Percentiles rank a stretch among this genome's conserved stretches.
phyloP scores from a whole-genome alignment of 257 asterid species.

The Mentha longifolia region DNA sequence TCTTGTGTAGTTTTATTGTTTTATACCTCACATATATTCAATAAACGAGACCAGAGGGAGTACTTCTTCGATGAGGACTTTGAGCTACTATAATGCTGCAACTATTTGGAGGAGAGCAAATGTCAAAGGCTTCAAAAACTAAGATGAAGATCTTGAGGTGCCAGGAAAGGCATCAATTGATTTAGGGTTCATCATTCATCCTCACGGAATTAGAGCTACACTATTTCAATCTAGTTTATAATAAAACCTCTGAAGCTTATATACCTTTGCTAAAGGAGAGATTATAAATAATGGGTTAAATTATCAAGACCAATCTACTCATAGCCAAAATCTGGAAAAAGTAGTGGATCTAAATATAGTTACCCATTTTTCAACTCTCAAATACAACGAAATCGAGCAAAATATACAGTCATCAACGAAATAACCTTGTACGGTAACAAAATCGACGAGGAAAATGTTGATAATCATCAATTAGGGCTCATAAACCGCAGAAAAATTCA shows the following conservation, averaged over 20 bases:
- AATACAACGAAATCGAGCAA: background rate
- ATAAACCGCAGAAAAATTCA: background rate
- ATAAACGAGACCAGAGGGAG: too few relatives aligned
- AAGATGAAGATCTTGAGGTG: background rate
- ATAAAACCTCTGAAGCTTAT: background rate
- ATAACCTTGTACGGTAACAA: background rate
- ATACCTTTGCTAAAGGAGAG: background rate
- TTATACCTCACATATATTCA: too few relatives aligned
- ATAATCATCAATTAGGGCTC: constrained; percentile 1
- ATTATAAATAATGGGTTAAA: background rate
- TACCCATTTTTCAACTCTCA: background rate
- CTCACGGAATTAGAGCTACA: too few relatives aligned
- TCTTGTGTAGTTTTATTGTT: too few relatives aligned
- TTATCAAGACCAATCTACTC: background rate
- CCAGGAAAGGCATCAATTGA: background rate
- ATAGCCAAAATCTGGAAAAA: background rate
- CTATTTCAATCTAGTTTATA: background rate
- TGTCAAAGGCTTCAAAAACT: background rate
- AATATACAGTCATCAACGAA: background rate
- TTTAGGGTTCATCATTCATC: background rate
- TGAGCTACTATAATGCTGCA: constrained; percentile 16
- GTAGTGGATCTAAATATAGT: background rate
- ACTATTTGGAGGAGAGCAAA: background rate
- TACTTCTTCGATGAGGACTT: too few relatives aligned
- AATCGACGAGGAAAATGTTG: background rate